phyloP scores from a whole-genome alignment of 2,329 filamentous ascomycete species.

The Aspergillus unguis region DNA sequence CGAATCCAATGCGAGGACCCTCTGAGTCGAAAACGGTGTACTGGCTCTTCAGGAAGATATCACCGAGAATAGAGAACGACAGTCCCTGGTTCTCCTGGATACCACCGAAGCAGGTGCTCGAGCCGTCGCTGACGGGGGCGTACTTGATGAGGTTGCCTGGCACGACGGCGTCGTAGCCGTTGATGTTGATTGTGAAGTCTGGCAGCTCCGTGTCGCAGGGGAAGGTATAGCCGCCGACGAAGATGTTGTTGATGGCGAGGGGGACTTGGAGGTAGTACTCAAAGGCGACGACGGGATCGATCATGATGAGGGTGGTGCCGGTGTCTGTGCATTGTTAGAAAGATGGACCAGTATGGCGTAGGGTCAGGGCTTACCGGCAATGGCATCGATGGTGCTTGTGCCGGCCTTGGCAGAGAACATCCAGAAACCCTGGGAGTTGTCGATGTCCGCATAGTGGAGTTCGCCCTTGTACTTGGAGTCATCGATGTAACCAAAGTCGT shows the following conservation, averaged over 20 bases:
- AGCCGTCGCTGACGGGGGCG: slow-evolving; percentile 39
- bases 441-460: slow-evolving; percentile 56
- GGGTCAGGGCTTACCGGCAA: slow-evolving; percentile 45
- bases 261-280: slow-evolving; percentile 60
- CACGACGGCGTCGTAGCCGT: slow-evolving; percentile 48
- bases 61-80: slow-evolving; percentile 68
- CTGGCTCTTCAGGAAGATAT: slow-evolving; percentile 73
- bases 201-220: slow-evolving; percentile 51
- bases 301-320: slow-evolving; percentile 64
- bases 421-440: slow-evolving; percentile 62
- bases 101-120: slow-evolving; percentile 65
- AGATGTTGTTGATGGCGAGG: slow-evolving; percentile 48
- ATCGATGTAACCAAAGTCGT: slow-evolving; percentile 61
- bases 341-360: not conserved
- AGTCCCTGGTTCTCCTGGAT: slow-evolving; percentile 63
- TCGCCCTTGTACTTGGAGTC: slow-evolving; percentile 55
- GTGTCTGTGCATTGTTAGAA: slow-evolving; percentile 50
- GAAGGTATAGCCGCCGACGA: slow-evolving; percentile 56
- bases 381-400: slow-evolving; percentile 48
- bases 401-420: slow-evolving; percentile 53
- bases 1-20: slow-evolving; percentile 49
- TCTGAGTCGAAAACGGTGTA: slow-evolving; percentile 68
- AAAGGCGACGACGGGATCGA: slow-evolving; percentile 52
- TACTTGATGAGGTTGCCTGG: slow-evolving; percentile 57
- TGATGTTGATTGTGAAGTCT: slow-evolving; percentile 53